These are phyloP conservation scores for Gloeopeniophorella convolvens DNA, from an alignment of 768 basidiomycete genomes.

Conservation along the genomic window DNA sequence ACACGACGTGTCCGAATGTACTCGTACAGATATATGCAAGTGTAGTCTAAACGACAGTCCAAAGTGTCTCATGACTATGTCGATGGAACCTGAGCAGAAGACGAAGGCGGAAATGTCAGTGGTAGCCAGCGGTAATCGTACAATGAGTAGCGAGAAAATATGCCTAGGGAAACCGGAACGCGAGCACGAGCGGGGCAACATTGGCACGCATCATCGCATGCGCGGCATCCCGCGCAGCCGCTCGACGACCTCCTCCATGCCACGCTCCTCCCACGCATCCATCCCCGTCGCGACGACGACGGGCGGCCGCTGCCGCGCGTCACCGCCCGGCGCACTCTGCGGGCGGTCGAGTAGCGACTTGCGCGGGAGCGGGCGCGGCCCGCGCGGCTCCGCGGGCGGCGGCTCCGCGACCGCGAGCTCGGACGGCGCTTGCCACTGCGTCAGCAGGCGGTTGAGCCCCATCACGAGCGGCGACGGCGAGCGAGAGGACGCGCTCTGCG, in stretches of 20 bases:
- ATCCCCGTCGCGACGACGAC: neutral
- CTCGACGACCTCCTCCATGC: neutral
- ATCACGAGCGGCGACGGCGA: neutral
- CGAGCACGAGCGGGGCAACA: too few species aligned
- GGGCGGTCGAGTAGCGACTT: neutral
- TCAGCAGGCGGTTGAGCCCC: too few species aligned
- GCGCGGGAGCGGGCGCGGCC: neutral
- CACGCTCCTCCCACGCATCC: neutral
- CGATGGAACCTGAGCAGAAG: too few species aligned
- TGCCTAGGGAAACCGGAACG: too few species aligned
- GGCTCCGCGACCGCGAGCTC: too few species aligned
- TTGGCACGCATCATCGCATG: neutral
- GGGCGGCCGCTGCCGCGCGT: neutral
- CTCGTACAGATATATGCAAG: too few species aligned
- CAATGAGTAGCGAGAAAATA: too few species aligned
- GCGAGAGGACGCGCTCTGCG: neutral
- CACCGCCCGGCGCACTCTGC: neutral
- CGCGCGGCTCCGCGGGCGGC: neutral
- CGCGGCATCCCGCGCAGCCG: slow-evolving; percentile 1
- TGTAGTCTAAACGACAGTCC: too few species aligned
- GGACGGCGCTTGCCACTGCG: neutral
- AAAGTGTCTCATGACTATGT: too few species aligned
- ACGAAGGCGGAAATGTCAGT: too few species aligned
- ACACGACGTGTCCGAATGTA: too few species aligned
- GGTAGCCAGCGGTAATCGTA: too few species aligned